These are phyloP conservation scores for Cichorium intybus DNA, from an alignment of 140 eudicot genomes.

Conservation along the genomic window DNA sequence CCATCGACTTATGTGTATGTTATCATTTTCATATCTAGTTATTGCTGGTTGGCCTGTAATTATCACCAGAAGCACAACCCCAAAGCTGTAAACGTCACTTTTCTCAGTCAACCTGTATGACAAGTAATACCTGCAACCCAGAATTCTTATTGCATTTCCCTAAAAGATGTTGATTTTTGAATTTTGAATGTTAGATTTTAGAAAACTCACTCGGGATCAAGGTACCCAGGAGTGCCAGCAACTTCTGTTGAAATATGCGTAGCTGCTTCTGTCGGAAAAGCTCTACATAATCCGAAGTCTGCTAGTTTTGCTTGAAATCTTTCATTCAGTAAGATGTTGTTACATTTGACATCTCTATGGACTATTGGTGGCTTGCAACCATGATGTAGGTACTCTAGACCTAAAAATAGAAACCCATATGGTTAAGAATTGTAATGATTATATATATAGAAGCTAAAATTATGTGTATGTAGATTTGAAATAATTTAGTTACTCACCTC, in stretches of 20 bases:
- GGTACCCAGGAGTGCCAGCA: conserved; percentile 27
- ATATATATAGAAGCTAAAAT: not conserved
- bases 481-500: conserved; percentile 12
- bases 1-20: conserved; percentile 23
- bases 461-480: not conserved
- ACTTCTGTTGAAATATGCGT: conserved; percentile 9
- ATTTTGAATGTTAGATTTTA: too few relatives aligned
- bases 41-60: conserved; percentile 32
- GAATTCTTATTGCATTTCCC: too few relatives aligned
- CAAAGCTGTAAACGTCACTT: conserved; percentile 36
- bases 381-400: conserved; percentile 16
- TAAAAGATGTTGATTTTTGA: too few relatives aligned
- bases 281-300: conserved; percentile 27
- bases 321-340: conserved; percentile 24
- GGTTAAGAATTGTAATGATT: not conserved
- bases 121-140: conserved; percentile 1
- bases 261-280: conserved; percentile 14
- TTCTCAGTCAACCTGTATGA: conserved; percentile 24
- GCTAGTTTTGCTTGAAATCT: conserved; percentile 23
- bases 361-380: conserved; percentile 21
- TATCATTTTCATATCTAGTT: not conserved
- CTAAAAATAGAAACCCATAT: conserved; percentile 2
- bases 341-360: conserved; percentile 29
- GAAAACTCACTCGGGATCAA: conserved; percentile 30
- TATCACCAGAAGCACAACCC: conserved; percentile 37